A percentile compares a stretch with the other conserved stretches of the same genome.
phyloP scores from a whole-genome alignment of 2,329 filamentous ascomycete species.

The Neocucurbitaria cava region DNA sequence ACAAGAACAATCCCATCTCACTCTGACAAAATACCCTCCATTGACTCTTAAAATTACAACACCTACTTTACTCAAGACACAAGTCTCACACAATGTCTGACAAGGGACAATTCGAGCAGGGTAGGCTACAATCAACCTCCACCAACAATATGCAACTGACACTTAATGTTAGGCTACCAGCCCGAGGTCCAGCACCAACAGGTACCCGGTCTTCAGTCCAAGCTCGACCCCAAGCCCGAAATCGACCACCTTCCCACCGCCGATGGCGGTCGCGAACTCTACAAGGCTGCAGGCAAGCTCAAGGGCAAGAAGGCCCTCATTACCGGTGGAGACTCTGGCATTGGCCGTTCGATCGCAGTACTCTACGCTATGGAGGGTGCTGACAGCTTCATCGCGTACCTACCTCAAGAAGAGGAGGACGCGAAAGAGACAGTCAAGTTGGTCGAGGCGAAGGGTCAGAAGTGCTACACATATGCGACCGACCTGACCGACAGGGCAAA shows the following conservation, averaged over 20 bases:
- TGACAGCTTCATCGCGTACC: conserved; percentile 74
- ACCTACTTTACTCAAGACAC: background rate
- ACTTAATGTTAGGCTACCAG: conserved; percentile 51
- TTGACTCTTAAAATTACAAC: background rate
- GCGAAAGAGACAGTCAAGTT: conserved; percentile 75
- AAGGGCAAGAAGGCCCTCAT: conserved; percentile 78
- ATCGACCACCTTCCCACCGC: conserved; percentile 71
- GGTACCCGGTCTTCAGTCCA: conserved; percentile 60
- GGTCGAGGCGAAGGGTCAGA: conserved; percentile 71
- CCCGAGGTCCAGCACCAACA: conserved; percentile 59
- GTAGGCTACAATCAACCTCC: conserved; percentile 13
- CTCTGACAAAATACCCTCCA: background rate
- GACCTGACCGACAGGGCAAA: conserved; percentile 71
- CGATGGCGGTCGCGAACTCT: conserved; percentile 71
- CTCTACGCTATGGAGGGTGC: conserved; percentile 84
- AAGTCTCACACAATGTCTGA: conserved; percentile 57
- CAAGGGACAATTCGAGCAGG: conserved; percentile 48
- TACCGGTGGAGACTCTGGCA: conserved; percentile 81
- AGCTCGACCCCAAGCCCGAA: conserved; percentile 66
- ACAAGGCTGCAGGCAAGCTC: conserved; percentile 79
- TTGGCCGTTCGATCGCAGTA: conserved; percentile 76
- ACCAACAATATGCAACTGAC: background rate
- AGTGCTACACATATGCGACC: conserved; percentile 68
- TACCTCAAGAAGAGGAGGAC: conserved; percentile 77
- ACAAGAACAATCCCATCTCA: background rate